These are phyloP conservation scores for Ophiostoma montium DNA, from an alignment of 2,329 filamentous ascomycete genomes.

Conservation along the genomic window DNA sequence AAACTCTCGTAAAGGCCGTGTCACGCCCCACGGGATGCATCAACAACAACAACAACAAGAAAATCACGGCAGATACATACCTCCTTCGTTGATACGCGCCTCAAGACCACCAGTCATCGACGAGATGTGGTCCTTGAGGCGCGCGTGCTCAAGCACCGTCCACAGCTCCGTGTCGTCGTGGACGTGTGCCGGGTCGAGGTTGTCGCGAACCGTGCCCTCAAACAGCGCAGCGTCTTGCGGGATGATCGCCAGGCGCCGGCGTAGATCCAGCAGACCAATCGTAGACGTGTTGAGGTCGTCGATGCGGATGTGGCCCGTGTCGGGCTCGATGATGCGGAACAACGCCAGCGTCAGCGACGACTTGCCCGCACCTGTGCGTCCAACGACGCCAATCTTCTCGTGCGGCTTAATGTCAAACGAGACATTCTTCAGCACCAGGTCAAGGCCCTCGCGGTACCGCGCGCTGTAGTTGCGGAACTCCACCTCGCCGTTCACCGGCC, in stretches of 20 bases:
- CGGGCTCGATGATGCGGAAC: slow-evolving; percentile 90
- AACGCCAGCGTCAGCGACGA: slow-evolving; percentile 83
- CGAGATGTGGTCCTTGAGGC: slow-evolving; percentile 78
- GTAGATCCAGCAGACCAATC: slow-evolving; percentile 80
- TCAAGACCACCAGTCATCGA: slow-evolving; percentile 83
- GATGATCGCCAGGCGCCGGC: slow-evolving; percentile 85
- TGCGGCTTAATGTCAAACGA: slow-evolving; percentile 85
- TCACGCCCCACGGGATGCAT: background rate
- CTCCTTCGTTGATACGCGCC: slow-evolving; percentile 84
- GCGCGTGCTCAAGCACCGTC: slow-evolving; percentile 85
- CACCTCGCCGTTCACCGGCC: slow-evolving; percentile 80
- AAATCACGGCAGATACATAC: slow-evolving; percentile 35
- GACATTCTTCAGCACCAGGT: slow-evolving; percentile 86
- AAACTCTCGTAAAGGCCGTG: background rate
- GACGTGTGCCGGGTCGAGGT: slow-evolving; percentile 85
- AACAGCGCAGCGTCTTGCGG: slow-evolving; percentile 96
- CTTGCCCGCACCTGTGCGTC: slow-evolving; percentile 90
- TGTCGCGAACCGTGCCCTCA: slow-evolving; percentile 60
- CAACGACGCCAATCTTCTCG: slow-evolving; percentile 96
- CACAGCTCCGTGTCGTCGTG: slow-evolving; percentile 96
- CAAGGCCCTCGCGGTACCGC: slow-evolving; percentile 76
- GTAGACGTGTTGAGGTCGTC: slow-evolving; percentile 78
- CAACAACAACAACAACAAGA: background rate
- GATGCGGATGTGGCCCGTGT: slow-evolving; percentile 71
- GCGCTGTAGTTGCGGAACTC: slow-evolving; percentile 91